Evolutionary conservation across 257 asterid genomes (phyloP).

Genomic region (Fraxinus pennsylvanica): DNA sequence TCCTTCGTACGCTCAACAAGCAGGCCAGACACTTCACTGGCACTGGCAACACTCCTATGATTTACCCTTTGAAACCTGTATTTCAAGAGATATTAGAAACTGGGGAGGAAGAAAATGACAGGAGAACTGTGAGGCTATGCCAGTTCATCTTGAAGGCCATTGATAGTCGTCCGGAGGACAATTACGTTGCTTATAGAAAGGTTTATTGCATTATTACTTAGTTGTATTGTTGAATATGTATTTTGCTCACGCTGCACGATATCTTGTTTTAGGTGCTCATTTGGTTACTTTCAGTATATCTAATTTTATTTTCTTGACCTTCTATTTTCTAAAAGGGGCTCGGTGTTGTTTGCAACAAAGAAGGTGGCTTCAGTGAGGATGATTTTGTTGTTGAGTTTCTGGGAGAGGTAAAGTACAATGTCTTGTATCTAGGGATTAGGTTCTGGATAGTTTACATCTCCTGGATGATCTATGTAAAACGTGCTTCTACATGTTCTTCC

Average conservation of each 20-base stretch:
- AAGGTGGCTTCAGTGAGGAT: constrained; percentile 87
- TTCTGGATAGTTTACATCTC: not conserved
- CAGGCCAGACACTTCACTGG: constrained; percentile 86
- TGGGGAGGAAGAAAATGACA: constrained; percentile 65
- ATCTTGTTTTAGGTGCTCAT: not conserved
- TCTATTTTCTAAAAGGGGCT: constrained; percentile 63
- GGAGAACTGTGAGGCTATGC: constrained; percentile 62
- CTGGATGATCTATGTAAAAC: not conserved
- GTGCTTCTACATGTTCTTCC: not conserved
- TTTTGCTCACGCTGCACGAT: not conserved
- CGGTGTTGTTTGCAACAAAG: constrained; percentile 97
- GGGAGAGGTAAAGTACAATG: constrained; percentile 75
- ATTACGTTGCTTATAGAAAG: constrained; percentile 96
- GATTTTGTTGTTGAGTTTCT: constrained; percentile 97
- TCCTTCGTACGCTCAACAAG: constrained; percentile 78
- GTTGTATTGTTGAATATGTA: constrained; percentile 9
- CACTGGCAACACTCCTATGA: constrained; percentile 88
- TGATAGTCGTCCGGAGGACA: constrained; percentile 86
- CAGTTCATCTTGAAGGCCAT: constrained; percentile 75
- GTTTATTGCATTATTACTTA: constrained; percentile 34
- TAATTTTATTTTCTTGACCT: constrained; percentile 23
- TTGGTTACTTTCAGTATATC: constrained; percentile 1
- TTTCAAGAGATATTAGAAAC: constrained; percentile 66
- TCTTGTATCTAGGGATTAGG: not conserved
- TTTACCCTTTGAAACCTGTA: constrained; percentile 78